A percentile compares a stretch with the other conserved stretches of the same genome.
phyloP scores from a whole-genome alignment of 805 yeast genomes.

The Metschnikowia gelsemii region DNA sequence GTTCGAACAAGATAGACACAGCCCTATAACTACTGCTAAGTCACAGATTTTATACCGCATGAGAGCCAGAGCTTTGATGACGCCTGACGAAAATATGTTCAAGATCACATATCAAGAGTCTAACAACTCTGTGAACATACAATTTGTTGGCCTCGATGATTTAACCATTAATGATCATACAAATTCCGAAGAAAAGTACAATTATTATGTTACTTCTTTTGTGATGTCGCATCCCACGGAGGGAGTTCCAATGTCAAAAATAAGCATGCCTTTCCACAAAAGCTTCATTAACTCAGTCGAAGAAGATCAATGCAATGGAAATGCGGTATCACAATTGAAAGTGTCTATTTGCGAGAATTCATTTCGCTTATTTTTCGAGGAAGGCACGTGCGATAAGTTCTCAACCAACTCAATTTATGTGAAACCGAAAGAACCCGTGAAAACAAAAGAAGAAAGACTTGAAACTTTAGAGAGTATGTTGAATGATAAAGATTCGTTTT shows the following conservation, averaged over 20 bases:
- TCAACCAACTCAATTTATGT: conserved; percentile 56
- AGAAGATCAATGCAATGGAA: conserved; percentile 60
- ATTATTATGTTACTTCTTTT: conserved; percentile 89
- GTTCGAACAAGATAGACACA: conserved; percentile 77
- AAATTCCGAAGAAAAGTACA: conserved; percentile 80
- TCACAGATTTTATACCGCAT: conserved; percentile 89
- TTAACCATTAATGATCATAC: conserved; percentile 71
- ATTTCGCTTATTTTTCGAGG: conserved; percentile 78
- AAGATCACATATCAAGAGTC: conserved; percentile 69
- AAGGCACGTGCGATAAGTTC: conserved; percentile 75
- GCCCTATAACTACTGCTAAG: conserved; percentile 66
- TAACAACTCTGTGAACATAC: conserved; percentile 58
- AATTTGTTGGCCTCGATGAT: conserved; percentile 85
- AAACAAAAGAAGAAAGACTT: conserved; percentile 30
- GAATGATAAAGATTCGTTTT: conserved; percentile 53
- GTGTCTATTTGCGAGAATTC: conserved; percentile 78
- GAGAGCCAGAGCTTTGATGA: conserved; percentile 78
- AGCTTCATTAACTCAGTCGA: conserved; percentile 53
- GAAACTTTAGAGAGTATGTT: conserved; percentile 39
- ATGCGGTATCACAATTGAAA: conserved; percentile 64
- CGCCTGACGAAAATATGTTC: conserved; percentile 87
- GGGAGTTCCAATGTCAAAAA: conserved; percentile 77
- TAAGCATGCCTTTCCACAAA: conserved; percentile 77
- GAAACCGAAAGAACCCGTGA: conserved; percentile 30
- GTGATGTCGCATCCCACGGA: conserved; percentile 97